These are phyloP conservation scores for Sutorius eximius DNA, from an alignment of 1,284 basidiomycete genomes.

Conservation along the genomic window DNA sequence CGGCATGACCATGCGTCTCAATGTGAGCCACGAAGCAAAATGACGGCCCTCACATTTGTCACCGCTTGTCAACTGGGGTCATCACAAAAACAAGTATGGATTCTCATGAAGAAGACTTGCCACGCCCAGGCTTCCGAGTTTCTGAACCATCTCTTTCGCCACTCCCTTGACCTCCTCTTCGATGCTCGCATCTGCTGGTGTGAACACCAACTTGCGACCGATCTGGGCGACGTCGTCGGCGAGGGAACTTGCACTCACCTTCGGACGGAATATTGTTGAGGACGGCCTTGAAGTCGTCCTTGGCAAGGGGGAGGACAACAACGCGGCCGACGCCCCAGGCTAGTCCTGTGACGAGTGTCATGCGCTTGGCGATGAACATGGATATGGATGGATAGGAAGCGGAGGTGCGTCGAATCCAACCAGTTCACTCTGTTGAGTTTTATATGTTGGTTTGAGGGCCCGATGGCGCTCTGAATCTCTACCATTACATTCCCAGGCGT, in stretches of 20 bases:
- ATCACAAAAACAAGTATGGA: too few relatives aligned
- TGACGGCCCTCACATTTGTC: conserved; percentile 5
- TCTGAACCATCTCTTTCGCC: too few relatives aligned
- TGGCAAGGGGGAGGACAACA: conserved; percentile 8
- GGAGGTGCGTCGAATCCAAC: too few relatives aligned
- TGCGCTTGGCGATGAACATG: background rate
- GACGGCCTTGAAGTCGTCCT: conserved; percentile 8
- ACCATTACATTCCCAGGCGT: too few relatives aligned
- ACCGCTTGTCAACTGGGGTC: conserved; percentile 13
- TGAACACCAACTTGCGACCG: conserved; percentile 3
- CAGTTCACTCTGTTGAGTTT: too few relatives aligned
- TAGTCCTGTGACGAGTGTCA: conserved; percentile 9
- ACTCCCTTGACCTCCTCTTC: background rate
- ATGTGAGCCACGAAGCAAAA: accelerated
- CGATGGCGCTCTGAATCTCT: too few relatives aligned
- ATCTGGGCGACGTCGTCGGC: conserved; percentile 3
- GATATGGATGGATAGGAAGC: too few relatives aligned
- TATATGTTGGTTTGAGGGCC: too few relatives aligned
- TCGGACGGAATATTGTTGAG: conserved; percentile 11
- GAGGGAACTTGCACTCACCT: conserved; percentile 1
- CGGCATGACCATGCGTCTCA: background rate
- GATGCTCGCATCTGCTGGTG: conserved; percentile 7
- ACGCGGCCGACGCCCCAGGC: conserved; percentile 6
- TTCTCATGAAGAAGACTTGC: background rate
- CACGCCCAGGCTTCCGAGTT: conserved; percentile 15